Evolutionary conservation across 371 early-diverging fungal genomes (phyloP).

Genomic region (Circinella umbellata): DNA sequence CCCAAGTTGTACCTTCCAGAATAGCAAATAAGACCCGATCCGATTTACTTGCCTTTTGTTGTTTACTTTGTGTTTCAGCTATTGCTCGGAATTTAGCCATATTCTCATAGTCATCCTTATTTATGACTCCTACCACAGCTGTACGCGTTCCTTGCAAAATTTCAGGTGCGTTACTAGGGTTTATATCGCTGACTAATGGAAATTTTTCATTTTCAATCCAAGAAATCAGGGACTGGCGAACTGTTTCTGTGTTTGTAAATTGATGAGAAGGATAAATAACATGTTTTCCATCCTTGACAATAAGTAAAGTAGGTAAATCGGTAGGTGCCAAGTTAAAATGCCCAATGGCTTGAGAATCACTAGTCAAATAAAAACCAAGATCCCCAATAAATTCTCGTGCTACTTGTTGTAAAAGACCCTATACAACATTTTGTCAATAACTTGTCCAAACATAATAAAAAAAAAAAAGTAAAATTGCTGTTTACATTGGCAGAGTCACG

Average conservation of each 20-base stretch:
- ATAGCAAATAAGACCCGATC: constrained; percentile 31
- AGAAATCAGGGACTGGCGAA: constrained; percentile 22
- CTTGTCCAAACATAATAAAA: background rate
- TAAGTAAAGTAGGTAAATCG: constrained; percentile 36
- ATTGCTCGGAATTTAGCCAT: constrained; percentile 29
- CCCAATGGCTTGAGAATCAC: constrained; percentile 30
- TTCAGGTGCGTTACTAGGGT: constrained; percentile 34
- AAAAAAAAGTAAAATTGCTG: background rate
- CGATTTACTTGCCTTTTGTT: constrained; percentile 15
- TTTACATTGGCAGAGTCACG: constrained; percentile 21
- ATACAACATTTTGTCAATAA: background rate
- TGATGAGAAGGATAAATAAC: constrained; percentile 30
- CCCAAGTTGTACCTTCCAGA: constrained; percentile 24
- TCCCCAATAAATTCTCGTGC: constrained; percentile 27
- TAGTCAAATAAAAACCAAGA: constrained; percentile 36
- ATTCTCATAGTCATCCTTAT: constrained; percentile 20
- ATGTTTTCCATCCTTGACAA: constrained; percentile 40
- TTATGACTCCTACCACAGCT: constrained; percentile 35
- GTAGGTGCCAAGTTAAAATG: constrained; percentile 26
- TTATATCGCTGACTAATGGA: constrained; percentile 39
- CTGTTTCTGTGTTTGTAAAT: constrained; percentile 30
- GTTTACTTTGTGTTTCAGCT: constrained; percentile 12
- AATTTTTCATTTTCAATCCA: constrained; percentile 50
- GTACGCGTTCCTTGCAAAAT: constrained; percentile 36
- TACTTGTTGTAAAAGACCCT: constrained; percentile 34